Evolutionary conservation across 345 rosid genomes (phyloP).

Genomic region (Eucalyptus melliodora): DNA sequence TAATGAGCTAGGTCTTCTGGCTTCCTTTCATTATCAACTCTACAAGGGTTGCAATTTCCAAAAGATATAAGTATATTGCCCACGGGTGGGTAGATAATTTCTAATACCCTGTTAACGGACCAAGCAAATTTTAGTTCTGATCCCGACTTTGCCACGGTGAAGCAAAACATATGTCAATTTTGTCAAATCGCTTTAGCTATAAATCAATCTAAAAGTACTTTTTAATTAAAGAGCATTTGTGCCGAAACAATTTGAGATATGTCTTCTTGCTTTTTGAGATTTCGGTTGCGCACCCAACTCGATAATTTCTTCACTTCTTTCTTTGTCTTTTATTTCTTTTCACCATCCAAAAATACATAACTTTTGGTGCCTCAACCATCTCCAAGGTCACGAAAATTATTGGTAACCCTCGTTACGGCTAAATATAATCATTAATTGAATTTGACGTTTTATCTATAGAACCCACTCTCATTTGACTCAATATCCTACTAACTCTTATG

Average conservation of each 20-base stretch:
- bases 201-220: not conserved
- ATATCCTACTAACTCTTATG: not conserved
- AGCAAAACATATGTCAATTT: not conserved
- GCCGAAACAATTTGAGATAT: not conserved
- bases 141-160: not conserved
- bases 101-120: not conserved
- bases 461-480: not conserved
- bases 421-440: not conserved
- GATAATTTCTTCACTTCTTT: not conserved
- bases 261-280: not conserved
- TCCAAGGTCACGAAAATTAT: not conserved
- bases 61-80: not conserved
- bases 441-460: too few relatives aligned
- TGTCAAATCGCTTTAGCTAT: not conserved
- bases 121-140: not conserved
- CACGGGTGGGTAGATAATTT: not conserved
- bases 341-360: not conserved
- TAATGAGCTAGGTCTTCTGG: not conserved
- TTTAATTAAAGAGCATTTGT: not conserved
- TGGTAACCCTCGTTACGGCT: not conserved
- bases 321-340: not conserved
- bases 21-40: not conserved
- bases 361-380: not conserved
- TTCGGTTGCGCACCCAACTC: not conserved
- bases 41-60: not conserved